A percentile compares a stretch with the other conserved stretches of the same genome.
Evolutionary conservation across 2,329 filamentous ascomycete species (phyloP).

Genomic region (Metarhizium humberi): DNA sequence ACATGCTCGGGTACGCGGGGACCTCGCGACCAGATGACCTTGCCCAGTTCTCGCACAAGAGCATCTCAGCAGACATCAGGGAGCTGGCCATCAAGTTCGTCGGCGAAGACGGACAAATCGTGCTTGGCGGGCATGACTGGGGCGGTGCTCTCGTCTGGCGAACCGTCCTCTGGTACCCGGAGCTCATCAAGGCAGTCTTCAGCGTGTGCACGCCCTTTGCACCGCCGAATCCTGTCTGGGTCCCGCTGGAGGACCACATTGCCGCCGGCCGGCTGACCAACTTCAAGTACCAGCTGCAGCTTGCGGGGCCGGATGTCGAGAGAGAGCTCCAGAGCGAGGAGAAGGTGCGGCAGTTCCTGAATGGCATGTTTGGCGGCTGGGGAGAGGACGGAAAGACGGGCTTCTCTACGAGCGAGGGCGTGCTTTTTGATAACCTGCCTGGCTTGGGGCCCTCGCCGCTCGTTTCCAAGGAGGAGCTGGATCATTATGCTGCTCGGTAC

Average conservation of each 20-base stretch:
- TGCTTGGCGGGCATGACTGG: conserved; percentile 92
- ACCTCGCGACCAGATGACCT: conserved; percentile 59
- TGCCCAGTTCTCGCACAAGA: conserved; percentile 60
- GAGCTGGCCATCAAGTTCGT: conserved; percentile 53
- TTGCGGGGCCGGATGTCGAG: conserved; percentile 61
- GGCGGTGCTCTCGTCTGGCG: conserved; percentile 73
- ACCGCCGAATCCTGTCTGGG: conserved; percentile 42
- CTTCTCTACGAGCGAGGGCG: conserved; percentile 52
- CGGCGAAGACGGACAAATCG: conserved; percentile 44
- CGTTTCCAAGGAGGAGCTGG: conserved; percentile 58
- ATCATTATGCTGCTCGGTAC: conserved; percentile 69
- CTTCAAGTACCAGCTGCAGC: conserved; percentile 78
- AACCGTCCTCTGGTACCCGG: conserved; percentile 61
- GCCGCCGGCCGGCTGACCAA: conserved; percentile 47
- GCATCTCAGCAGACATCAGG: conserved; percentile 64
- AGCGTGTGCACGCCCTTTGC: conserved; percentile 70
- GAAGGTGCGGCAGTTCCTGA: conserved; percentile 61
- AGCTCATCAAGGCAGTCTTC: conserved; percentile 66
- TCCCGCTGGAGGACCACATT: conserved; percentile 52
- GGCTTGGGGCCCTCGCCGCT: conserved; percentile 47
- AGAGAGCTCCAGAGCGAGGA: conserved; percentile 44
- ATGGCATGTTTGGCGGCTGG: conserved; percentile 58
- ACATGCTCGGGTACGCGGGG: conserved; percentile 78
- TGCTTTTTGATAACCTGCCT: conserved; percentile 54
- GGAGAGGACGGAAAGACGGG: conserved; percentile 44